phyloP scores from a whole-genome alignment of 768 basidiomycete genomes.

The Phanerochaete sordida region DNA sequence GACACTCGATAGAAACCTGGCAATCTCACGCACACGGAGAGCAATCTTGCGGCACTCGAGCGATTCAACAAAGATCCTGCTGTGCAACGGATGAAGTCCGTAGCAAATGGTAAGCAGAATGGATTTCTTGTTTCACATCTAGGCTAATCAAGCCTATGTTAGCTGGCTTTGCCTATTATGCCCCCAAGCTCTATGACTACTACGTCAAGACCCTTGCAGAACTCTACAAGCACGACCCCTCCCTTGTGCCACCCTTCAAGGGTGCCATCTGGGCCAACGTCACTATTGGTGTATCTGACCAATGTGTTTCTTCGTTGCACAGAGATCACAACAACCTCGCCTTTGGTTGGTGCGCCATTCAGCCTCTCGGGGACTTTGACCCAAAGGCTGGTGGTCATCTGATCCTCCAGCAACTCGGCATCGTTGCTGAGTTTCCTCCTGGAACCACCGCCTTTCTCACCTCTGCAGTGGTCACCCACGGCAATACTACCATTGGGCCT shows the following conservation, averaged over 20 bases:
- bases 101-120: too few species aligned
- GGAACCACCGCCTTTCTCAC: slow-evolving; percentile 18
- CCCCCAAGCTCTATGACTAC: neutral
- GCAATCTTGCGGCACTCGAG: too few species aligned
- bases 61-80: too few species aligned
- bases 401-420: slow-evolving; percentile 10
- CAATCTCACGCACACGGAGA: too few species aligned
- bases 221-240: neutral
- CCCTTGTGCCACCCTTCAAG: neutral
- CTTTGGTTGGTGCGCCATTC: slow-evolving; percentile 13
- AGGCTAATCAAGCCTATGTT: too few species aligned
- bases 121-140: too few species aligned
- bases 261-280: neutral
- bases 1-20: too few species aligned
- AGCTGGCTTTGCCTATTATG: neutral
- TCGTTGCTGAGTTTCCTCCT: slow-evolving; percentile 21
- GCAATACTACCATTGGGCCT: slow-evolving; percentile 8
- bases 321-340: slow-evolving; percentile 7
- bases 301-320: neutral
- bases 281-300: neutral
- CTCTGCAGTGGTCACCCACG: slow-evolving; percentile 16
- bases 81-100: too few species aligned
- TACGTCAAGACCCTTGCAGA: neutral
- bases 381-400: slow-evolving; percentile 15
- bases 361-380: slow-evolving; percentile 14